phyloP scores from a whole-genome alignment of 2,329 filamentous ascomycete species.

The Calonectria crousiana region DNA sequence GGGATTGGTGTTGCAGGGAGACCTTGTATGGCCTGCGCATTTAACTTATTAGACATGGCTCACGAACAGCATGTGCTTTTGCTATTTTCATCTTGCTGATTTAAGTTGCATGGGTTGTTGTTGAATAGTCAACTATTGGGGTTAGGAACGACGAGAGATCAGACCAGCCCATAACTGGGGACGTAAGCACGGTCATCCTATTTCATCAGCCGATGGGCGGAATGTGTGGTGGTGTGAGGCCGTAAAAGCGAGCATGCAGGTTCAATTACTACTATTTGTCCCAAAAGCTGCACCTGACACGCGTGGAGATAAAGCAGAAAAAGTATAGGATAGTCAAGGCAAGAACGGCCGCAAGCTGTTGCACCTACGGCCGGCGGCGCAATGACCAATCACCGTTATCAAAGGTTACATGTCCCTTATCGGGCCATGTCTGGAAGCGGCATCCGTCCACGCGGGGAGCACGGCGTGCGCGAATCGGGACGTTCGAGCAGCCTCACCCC shows the following conservation, averaged over 20 bases:
- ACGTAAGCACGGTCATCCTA: neutral
- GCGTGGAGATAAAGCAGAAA: neutral
- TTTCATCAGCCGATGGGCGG: neutral
- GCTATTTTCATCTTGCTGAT: neutral
- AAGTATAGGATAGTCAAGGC: neutral
- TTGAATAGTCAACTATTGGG: neutral
- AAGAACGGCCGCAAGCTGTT: neutral
- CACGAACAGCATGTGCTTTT: conserved; percentile 25
- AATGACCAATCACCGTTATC: conserved; percentile 25
- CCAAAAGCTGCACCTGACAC: neutral
- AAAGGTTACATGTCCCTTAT: conserved; percentile 18
- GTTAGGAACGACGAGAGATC: neutral
- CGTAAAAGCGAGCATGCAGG: neutral
- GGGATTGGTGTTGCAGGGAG: conserved; percentile 24
- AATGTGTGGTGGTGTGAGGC: neutral
- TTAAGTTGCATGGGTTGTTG: neutral
- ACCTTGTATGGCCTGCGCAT: conserved; percentile 7
- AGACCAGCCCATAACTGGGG: neutral
- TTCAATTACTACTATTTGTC: too few species aligned
- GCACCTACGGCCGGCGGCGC: neutral
- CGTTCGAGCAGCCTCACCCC: conserved; percentile 4
- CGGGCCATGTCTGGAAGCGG: conserved; percentile 13
- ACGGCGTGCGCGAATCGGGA: conserved; percentile 13
- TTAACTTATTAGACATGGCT: conserved; percentile 4
- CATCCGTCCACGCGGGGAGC: conserved; percentile 8